phyloP scores from a whole-genome alignment of 139 green algal species.

The Axilococcus clingmanii region DNA sequence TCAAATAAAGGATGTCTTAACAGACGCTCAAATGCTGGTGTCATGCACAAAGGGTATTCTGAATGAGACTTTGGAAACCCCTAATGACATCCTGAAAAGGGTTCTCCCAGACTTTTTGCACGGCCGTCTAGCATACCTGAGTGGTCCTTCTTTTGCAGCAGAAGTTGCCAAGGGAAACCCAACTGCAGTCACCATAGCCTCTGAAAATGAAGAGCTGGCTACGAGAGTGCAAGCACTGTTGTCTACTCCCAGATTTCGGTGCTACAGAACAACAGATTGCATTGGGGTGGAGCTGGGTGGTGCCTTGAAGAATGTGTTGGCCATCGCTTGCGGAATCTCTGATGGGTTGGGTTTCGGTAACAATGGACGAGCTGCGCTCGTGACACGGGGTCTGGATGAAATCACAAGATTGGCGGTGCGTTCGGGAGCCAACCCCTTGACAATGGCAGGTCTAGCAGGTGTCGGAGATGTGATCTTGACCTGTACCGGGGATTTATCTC shows the following conservation, averaged over 20 bases:
- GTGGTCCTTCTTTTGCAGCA: conserved; percentile 48
- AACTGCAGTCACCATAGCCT: conserved; percentile 47
- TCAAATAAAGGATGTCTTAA: conserved; percentile 11
- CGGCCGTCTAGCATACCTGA: conserved; percentile 41
- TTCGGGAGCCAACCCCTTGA: conserved; percentile 67
- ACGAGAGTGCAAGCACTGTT: conserved; percentile 27
- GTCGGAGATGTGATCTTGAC: conserved; percentile 83
- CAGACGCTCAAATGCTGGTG: conserved; percentile 12
- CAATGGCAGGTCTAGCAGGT: conserved; percentile 64
- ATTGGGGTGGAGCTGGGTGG: conserved; percentile 50
- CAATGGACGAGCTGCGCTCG: conserved; percentile 38
- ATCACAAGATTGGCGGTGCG: conserved; percentile 55
- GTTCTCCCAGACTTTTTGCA: conserved; percentile 33
- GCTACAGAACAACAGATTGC: conserved; percentile 51
- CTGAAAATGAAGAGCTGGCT: conserved; percentile 23
- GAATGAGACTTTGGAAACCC: conserved; percentile 53
- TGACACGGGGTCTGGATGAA: conserved; percentile 53
- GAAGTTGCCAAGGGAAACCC: conserved; percentile 38
- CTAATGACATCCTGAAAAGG: conserved; percentile 49
- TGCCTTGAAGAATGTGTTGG: conserved; percentile 59
- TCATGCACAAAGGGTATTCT: conserved; percentile 28
- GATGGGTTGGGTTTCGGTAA: conserved; percentile 50
- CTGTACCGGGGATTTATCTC: conserved; percentile 50
- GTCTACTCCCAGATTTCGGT: conserved; percentile 29
- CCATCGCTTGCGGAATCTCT: conserved; percentile 51